Evolutionary conservation across 495 filamentous ascomycete species (phyloP).

Genomic region (Penicillium samsonianum): DNA sequence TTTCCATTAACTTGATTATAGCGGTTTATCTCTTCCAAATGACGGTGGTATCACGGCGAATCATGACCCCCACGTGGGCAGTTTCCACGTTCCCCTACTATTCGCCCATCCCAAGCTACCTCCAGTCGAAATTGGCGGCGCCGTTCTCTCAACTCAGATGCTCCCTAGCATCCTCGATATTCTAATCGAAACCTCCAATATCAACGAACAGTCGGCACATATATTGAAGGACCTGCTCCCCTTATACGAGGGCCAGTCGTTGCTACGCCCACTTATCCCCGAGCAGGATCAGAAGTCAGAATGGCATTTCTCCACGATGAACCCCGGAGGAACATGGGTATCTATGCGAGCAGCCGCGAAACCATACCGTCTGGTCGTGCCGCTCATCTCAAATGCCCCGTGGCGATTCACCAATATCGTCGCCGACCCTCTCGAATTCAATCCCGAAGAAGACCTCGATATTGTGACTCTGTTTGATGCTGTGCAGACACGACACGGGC

Average conservation of each 20-base stretch:
- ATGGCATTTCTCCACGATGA: conserved; percentile 47
- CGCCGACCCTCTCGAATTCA: conserved; percentile 29
- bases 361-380: conserved; percentile 40
- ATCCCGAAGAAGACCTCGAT: conserved; percentile 23
- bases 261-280: conserved; percentile 29
- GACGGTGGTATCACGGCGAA: conserved; percentile 34
- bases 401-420: conserved; percentile 40
- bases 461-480: conserved; percentile 24
- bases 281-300: conserved; percentile 24
- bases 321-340: conserved; percentile 41
- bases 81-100: conserved; percentile 43
- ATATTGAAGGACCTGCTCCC: conserved; percentile 35
- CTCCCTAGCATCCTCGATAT: conserved; percentile 47
- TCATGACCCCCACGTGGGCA: conserved; percentile 40
- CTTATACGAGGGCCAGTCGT: conserved; percentile 45
- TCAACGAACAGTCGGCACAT: conserved; percentile 24
- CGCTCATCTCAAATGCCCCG: conserved; percentile 33
- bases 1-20: conserved; percentile 7
- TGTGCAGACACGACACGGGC: conserved; percentile 28
- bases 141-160: conserved; percentile 38
- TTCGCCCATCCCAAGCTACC: conserved; percentile 44
- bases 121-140: conserved; percentile 32
- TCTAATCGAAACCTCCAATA: conserved; percentile 36
- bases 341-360: conserved; percentile 36
- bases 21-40: conserved; percentile 37